A percentile compares a stretch with the other conserved stretches of the same genome.
Conservation (phyloP, 495 filamentous ascomycete genomes). For the Terfezia boudieri region DNA sequence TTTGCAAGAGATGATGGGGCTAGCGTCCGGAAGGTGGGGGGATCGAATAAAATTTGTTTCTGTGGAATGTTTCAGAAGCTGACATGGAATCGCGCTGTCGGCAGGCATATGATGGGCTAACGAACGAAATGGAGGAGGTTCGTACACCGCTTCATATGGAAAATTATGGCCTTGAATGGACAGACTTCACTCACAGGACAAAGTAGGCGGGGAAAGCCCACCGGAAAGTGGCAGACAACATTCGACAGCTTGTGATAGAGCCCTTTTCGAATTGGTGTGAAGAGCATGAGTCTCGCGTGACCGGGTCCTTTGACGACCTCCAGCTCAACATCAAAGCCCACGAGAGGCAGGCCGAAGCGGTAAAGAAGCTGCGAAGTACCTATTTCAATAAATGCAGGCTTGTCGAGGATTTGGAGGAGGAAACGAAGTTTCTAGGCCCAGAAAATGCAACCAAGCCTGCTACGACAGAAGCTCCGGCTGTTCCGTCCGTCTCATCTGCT, state of each 20-base stretch:
- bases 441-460: slow-evolving; percentile 21
- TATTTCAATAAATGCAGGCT: slow-evolving; percentile 98
- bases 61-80: not conserved
- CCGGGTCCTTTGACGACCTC: slow-evolving; percentile 83
- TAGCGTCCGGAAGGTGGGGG: slow-evolving; percentile 69
- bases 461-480: slow-evolving; percentile 2
- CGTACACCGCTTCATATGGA: slow-evolving; percentile 2
- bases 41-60: not conserved
- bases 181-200: not conserved
- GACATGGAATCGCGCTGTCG: not conserved
- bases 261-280: slow-evolving; percentile 93
- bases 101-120: slow-evolving; percentile 88
- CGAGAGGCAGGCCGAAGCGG: slow-evolving; percentile 70
- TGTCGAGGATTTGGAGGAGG: slow-evolving; percentile 89
- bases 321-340: slow-evolving; percentile 73
- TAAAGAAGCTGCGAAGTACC: slow-evolving; percentile 76
- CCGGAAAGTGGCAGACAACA: slow-evolving; percentile 84
- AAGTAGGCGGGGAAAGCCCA: slow-evolving; percentile 56
- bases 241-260: slow-evolving; percentile 80
- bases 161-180: not conserved
- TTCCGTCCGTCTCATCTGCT: slow-evolving; percentile 13
- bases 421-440: slow-evolving; percentile 71
- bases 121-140: slow-evolving; percentile 71
- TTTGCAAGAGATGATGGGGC: slow-evolving; percentile 89
- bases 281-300: slow-evolving; percentile 70